Base-by-base conservation (phyloP, 176 grass and related monocot species). In the Rhynchospora breviuscula region DNA sequence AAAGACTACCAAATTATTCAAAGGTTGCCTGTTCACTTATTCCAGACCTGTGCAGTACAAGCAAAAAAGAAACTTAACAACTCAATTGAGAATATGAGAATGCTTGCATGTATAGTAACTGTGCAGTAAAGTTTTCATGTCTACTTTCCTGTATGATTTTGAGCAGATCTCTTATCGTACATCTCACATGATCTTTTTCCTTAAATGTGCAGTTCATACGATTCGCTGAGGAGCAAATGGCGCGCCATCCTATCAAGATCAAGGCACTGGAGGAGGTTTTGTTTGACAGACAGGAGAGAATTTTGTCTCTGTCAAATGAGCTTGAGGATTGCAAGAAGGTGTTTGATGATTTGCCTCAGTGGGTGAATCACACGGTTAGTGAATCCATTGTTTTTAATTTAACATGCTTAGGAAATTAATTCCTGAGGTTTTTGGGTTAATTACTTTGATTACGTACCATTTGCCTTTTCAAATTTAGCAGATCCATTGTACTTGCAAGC, bases 221-320 rank as follows among this genome's bases (percentile, higher is more conserved):
- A 2, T 88, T 82, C 79, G 89, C 91, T 0, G 94, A 97, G 84
- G 94, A 90, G 67, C 86, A 90, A 43, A 89, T 92, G 87, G 89
- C 91, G 45, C 88, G 90, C 53, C 88, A 87, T 81, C 86, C 86
- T 4, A 81, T 65, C 5, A 84, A 94, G 84, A 47, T 48, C 0
- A 84, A 66, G 0, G 84, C 84, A 17, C 84, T 94, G 14, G 91
- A 84, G 26, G 94, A 89, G 3, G 83, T 85, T 63, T 9, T 97
- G 45, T 82, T 18, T 7, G 59, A 85, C 0, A 76, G 88, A 6
- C 88, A 94, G 18, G 71, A 62, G 15, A 19, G 79, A 11, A 56
- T 90, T 6, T 22, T 67, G 31, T 54, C 85, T 2, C 79, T 97
- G 29, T 62, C 82, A 2, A 67, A 53, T 0, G 68, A 88, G 61